phyloP scores from a whole-genome alignment of 257 asterid species.

The Sherardia arvensis region DNA sequence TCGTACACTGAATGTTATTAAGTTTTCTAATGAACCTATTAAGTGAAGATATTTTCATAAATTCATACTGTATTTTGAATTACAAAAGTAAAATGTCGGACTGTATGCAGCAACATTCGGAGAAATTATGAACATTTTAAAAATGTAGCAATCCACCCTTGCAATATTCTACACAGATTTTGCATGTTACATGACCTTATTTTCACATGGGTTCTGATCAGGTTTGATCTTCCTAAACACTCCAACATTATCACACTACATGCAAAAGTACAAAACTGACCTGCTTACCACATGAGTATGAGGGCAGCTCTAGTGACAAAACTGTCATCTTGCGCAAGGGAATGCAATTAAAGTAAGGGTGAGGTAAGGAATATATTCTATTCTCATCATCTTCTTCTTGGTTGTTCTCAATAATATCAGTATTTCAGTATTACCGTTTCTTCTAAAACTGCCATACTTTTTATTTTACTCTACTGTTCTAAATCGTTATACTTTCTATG shows the following conservation, averaged over 20 bases:
- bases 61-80: too few species aligned
- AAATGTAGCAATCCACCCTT: constrained; percentile 16
- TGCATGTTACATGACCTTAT: constrained; percentile 38
- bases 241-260: constrained; percentile 4
- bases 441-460: too few species aligned
- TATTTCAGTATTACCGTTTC: background rate
- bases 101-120: too few species aligned
- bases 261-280: constrained; percentile 9
- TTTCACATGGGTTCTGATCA: constrained; percentile 56
- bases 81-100: too few species aligned
- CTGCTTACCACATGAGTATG: constrained; percentile 8
- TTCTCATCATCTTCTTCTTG: constrained; percentile 5
- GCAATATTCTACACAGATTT: constrained; percentile 39
- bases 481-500: too few species aligned
- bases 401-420: background rate
- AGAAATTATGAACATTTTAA: background rate
- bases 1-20: too few species aligned
- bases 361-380: constrained; percentile 32
- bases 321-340: constrained; percentile 2
- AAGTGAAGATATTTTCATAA: too few species aligned
- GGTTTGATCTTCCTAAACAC: constrained; percentile 7
- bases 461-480: too few species aligned
- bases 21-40: too few species aligned
- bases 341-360: constrained; percentile 4
- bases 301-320: constrained; percentile 7